phyloP scores from a whole-genome alignment of 2,329 filamentous ascomycete genomes.

The Paracoccidioides brasiliensis region DNA sequence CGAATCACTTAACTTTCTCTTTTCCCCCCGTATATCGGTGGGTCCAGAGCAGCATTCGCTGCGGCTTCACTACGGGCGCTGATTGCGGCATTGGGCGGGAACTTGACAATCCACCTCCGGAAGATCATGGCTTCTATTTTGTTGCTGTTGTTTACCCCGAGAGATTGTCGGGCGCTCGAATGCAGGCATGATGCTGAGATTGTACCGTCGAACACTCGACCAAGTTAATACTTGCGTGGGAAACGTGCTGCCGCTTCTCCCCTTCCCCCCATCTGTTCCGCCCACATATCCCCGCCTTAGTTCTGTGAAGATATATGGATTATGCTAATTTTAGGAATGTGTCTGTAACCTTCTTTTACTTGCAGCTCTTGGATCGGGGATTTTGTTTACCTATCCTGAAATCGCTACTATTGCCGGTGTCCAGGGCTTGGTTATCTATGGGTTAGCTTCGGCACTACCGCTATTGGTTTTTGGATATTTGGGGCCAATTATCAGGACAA shows the following conservation, averaged over 20 bases:
- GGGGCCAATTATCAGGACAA: slow-evolving; percentile 63
- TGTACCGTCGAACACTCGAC: slow-evolving; percentile 89
- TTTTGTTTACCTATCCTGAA: slow-evolving; percentile 71
- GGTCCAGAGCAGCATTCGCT: slow-evolving; percentile 11
- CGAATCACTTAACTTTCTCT: background rate
- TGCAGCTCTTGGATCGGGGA: slow-evolving; percentile 67
- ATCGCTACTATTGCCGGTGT: slow-evolving; percentile 66
- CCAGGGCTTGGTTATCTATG: slow-evolving; percentile 66
- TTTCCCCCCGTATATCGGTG: background rate
- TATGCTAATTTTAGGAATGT: slow-evolving; percentile 33
- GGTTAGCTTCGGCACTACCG: slow-evolving; percentile 57
- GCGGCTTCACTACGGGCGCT: slow-evolving; percentile 73
- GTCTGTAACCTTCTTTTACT: slow-evolving; percentile 8
- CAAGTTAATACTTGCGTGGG: slow-evolving; percentile 99
- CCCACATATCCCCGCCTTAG: slow-evolving; percentile 13
- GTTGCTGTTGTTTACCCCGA: slow-evolving; percentile 6
- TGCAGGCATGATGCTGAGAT: slow-evolving; percentile 65
- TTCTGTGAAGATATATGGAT: slow-evolving; percentile 1
- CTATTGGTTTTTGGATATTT: slow-evolving; percentile 61
- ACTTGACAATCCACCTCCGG: slow-evolving; percentile 40
- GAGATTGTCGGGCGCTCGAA: slow-evolving; percentile 16
- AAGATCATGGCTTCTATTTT: slow-evolving; percentile 6
- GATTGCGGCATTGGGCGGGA: slow-evolving; percentile 35
- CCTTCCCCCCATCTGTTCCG: slow-evolving; percentile 30
- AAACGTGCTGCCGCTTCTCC: slow-evolving; percentile 81